These are phyloP conservation scores for Ophiosphaerella korrae DNA, from an alignment of 2,329 filamentous ascomycete species.

Conservation along the genomic window DNA sequence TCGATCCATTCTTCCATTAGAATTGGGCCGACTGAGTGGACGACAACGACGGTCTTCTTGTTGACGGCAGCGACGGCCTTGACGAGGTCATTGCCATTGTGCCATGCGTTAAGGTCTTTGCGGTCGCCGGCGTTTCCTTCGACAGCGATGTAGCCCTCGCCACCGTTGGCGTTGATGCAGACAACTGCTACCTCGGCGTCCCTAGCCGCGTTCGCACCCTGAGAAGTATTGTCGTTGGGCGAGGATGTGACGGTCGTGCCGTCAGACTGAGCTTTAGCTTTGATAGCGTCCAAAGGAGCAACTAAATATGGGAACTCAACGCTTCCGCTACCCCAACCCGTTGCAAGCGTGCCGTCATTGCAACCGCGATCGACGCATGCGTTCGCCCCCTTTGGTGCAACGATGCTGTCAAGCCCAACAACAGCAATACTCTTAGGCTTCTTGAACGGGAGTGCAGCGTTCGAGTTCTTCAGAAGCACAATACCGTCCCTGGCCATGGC, in stretches of 20 bases:
- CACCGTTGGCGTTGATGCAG: slow-evolving; percentile 55
- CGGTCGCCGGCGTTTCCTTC: slow-evolving; percentile 55
- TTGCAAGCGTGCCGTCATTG: slow-evolving; percentile 66
- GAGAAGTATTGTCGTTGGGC: slow-evolving; percentile 45
- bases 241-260: slow-evolving; percentile 48
- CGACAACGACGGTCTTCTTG: slow-evolving; percentile 47
- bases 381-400: slow-evolving; percentile 77
- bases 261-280: slow-evolving; percentile 42
- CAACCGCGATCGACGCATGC: slow-evolving; percentile 73
- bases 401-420: slow-evolving; percentile 81
- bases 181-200: slow-evolving; percentile 50
- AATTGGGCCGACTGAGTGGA: slow-evolving; percentile 46
- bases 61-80: slow-evolving; percentile 43
- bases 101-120: slow-evolving; percentile 55
- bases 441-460: slow-evolving; percentile 72
- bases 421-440: slow-evolving; percentile 64
- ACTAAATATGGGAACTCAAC: slow-evolving; percentile 54
- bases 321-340: slow-evolving; percentile 70
- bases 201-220: slow-evolving; percentile 46
- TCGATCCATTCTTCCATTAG: slow-evolving; percentile 45
- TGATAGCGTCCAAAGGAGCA: slow-evolving; percentile 51
- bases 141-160: slow-evolving; percentile 57
- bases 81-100: slow-evolving; percentile 50
- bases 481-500: slow-evolving; percentile 55
- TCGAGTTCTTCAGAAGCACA: slow-evolving; percentile 65